phyloP scores from a whole-genome alignment of 371 early-diverging fungal genomes.

The Phascolomyces articulosus region DNA sequence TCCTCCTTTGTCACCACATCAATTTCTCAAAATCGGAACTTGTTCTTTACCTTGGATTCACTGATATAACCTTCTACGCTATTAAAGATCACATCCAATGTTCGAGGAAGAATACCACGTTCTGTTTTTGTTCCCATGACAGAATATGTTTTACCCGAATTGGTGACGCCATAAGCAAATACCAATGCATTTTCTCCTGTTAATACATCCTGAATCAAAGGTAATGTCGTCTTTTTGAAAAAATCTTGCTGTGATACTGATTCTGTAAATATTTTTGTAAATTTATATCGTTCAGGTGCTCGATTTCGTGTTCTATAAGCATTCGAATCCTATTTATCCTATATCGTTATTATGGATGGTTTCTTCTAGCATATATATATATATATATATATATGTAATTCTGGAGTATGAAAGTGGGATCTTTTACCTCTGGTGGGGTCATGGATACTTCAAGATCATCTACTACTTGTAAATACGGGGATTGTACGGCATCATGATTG shows the following conservation, averaged over 20 bases:
- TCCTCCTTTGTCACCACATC: neutral
- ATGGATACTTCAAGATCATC: slow-evolving; percentile 47
- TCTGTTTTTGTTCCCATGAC: slow-evolving; percentile 60
- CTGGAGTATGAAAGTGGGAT: too few relatives aligned
- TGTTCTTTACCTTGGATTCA: slow-evolving; percentile 40
- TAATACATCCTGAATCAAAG: slow-evolving; percentile 54
- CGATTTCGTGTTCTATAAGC: slow-evolving; percentile 47
- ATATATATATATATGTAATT: neutral
- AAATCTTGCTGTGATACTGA: slow-evolving; percentile 53
- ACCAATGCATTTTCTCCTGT: slow-evolving; percentile 66
- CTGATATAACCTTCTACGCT: slow-evolving; percentile 38
- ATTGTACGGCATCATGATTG: slow-evolving; percentile 16
- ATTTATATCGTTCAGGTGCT: slow-evolving; percentile 62
- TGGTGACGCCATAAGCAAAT: slow-evolving; percentile 81
- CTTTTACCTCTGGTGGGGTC: slow-evolving; percentile 48
- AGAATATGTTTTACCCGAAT: slow-evolving; percentile 83
- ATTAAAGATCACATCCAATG: slow-evolving; percentile 63
- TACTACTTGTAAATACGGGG: slow-evolving; percentile 52
- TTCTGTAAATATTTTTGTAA: slow-evolving; percentile 65
- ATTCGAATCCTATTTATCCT: slow-evolving; percentile 30
- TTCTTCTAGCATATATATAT: neutral
- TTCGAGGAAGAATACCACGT: slow-evolving; percentile 66
- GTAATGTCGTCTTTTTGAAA: slow-evolving; percentile 63
- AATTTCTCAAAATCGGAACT: neutral
- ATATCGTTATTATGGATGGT: neutral